Base-by-base conservation (phyloP, 2,329 filamentous ascomycete genomes). In the Aureobasidium sp. region DNA sequence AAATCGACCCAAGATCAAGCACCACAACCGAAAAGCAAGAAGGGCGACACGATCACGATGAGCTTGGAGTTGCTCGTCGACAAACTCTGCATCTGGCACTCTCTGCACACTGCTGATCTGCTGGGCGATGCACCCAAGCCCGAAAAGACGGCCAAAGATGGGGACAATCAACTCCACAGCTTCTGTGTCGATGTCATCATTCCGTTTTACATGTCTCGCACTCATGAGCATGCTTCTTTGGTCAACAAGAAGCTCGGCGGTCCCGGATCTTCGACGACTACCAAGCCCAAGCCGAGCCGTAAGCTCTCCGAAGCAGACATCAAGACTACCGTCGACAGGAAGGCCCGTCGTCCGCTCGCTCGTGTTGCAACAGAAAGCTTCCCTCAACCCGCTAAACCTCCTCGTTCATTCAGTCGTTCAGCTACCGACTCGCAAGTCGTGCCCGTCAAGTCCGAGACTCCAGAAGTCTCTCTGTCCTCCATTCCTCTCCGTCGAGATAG, bases 51-150 rank as follows among this genome's bases (percentile, higher is more conserved):
- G 65, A 74, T 89, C 7, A 79, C 80, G 1, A 74, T 84, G 8
- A 77, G 89, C 21, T 76, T 91, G 4, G 89, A 93, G 68, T 77
- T 90, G 0, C 82, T 91, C 55, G 82, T 89, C 8, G 89, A 94
- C 71, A 84, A 87, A 49, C 76, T 94, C 25, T 90, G 87, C 67
- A 94, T 94, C 62, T 93, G 89, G 89, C 87, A 92, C 69, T 90
- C 88, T 3, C 85, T 89, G 8, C 75, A 84, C 23, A 82, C 87
- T 64, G 81, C 84, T 59, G 72, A 81, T 46, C 37, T 53, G 31
- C 19, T 60, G n/a, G 40, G 27, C 17, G 49, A 55, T 2, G 11
- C 27, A 3, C 31, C 29, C 11, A 31, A 60, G 23, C 29, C 58
- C 7, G 64, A 72, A 63, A 60, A 66, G 45, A 40, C 60, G 8